phyloP scores from a whole-genome alignment of 768 basidiomycete genomes.

The Xerocomellus chrysenteron region DNA sequence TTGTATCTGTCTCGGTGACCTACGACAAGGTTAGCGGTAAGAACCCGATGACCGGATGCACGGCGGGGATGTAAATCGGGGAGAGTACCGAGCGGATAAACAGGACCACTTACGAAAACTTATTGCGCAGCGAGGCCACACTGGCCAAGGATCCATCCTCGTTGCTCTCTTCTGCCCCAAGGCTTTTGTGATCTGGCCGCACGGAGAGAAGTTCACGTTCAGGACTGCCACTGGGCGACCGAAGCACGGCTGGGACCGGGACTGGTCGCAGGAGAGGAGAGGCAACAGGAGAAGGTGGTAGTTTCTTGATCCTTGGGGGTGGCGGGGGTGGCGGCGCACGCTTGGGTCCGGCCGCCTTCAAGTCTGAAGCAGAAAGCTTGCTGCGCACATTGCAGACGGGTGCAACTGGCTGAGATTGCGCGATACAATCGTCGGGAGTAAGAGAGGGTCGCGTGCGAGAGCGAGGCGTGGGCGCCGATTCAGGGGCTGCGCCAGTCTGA shows the following conservation, averaged over 20 bases:
- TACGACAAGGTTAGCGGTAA: conserved; percentile 2
- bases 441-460: conserved; percentile 40
- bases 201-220: conserved; percentile 11
- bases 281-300: conserved; percentile 38
- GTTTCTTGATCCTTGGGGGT: conserved; percentile 35
- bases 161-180: conserved; percentile 8
- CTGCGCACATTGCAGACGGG: conserved; percentile 39
- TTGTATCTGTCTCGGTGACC: conserved; percentile 5
- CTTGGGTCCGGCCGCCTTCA: conserved; percentile 39
- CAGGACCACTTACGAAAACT: conserved; percentile 47
- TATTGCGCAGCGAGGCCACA: conserved; percentile 44
- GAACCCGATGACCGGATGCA: neutral
- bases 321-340: conserved; percentile 63
- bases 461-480: conserved; percentile 38
- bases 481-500: conserved; percentile 23
- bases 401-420: conserved; percentile 20
- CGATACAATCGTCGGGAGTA: conserved; percentile 14
- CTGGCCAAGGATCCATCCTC: conserved; percentile 19
- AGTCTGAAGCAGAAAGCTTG: conserved; percentile 55
- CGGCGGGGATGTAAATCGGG: neutral
- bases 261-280: conserved; percentile 57
- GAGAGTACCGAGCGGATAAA: neutral
- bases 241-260: conserved; percentile 35
- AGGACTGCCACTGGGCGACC: conserved; percentile 21
- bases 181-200: neutral